These are phyloP conservation scores for Aspergillus sparsus DNA, from an alignment of 495 filamentous ascomycete species.

Conservation along the genomic window DNA sequence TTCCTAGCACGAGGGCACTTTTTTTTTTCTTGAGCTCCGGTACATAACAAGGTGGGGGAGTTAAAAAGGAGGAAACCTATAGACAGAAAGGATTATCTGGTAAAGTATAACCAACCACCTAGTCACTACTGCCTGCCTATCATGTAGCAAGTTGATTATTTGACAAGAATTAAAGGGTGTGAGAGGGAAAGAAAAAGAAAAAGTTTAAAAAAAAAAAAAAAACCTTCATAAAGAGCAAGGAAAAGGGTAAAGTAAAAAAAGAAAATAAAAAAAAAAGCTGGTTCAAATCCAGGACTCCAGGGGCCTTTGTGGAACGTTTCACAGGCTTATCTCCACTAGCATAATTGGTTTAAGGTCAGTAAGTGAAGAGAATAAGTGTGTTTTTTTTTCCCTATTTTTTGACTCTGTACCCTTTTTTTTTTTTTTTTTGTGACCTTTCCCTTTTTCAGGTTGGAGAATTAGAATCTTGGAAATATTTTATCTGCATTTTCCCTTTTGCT, in stretches of 20 bases:
- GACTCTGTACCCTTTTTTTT: background rate
- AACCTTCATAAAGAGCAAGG: background rate
- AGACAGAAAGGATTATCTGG: too few relatives aligned
- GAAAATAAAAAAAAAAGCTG: constrained; percentile 7
- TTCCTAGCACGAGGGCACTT: background rate
- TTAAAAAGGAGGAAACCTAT: background rate
- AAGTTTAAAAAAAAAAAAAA: background rate
- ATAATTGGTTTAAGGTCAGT: constrained; percentile 36
- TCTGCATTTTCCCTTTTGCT: background rate
- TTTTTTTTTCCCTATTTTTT: constrained; percentile 2
- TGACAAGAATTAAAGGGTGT: background rate
- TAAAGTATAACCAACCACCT: too few relatives aligned
- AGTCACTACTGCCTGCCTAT: background rate
- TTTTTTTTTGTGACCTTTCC: background rate
- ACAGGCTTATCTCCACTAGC: constrained; percentile 51
- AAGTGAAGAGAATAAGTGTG: background rate
- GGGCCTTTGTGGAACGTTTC: constrained; percentile 44
- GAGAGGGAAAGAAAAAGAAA: constrained; percentile 1
- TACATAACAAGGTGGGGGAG: background rate
- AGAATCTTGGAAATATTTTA: background rate
- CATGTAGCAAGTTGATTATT: constrained; percentile 25
- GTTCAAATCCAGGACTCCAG: constrained; percentile 3
- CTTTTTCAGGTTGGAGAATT: background rate
- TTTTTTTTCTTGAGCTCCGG: background rate
- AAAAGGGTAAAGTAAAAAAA: too few relatives aligned